Percentiles rank a stretch among this genome's conserved stretches.
phyloP scores from a whole-genome alignment of 306 rosid species.

The Sphenostylis stenocarpa region DNA sequence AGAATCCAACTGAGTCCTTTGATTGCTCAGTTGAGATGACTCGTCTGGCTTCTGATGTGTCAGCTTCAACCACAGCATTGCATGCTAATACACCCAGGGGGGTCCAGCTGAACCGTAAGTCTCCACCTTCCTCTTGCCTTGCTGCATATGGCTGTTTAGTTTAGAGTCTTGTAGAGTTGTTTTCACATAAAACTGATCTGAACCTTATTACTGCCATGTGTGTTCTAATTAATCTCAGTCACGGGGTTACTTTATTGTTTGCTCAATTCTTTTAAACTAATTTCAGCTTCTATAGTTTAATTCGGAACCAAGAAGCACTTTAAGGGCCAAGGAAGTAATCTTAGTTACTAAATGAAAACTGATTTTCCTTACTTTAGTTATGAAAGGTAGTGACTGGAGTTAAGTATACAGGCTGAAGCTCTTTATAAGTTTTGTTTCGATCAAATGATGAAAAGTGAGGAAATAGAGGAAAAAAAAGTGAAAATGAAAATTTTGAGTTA shows the following conservation, averaged over 20 bases:
- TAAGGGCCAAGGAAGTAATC: background rate
- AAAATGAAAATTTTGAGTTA: too few relatives aligned
- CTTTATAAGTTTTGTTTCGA: too few relatives aligned
- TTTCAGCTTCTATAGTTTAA: background rate
- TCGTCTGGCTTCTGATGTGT: constrained; percentile 55
- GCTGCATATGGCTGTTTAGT: background rate
- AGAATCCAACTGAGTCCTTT: constrained; percentile 41
- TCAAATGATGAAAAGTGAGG: too few relatives aligned
- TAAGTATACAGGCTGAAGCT: too few relatives aligned
- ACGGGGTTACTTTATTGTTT: background rate
- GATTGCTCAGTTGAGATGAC: constrained; percentile 52
- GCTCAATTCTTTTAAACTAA: background rate
- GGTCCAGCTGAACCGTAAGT: constrained; percentile 41
- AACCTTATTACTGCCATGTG: background rate
- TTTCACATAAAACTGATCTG: background rate
- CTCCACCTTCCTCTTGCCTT: background rate
- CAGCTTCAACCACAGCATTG: constrained; percentile 48
- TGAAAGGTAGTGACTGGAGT: too few relatives aligned
- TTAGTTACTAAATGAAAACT: background rate
- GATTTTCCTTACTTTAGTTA: too few relatives aligned
- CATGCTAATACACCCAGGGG: constrained; percentile 55
- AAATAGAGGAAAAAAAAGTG: too few relatives aligned
- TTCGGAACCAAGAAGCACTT: background rate
- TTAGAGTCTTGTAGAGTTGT: background rate
- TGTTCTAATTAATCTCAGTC: background rate